Base-by-base conservation (phyloP, 1,284 basidiomycete genomes). In the Marasmius oreades region DNA sequence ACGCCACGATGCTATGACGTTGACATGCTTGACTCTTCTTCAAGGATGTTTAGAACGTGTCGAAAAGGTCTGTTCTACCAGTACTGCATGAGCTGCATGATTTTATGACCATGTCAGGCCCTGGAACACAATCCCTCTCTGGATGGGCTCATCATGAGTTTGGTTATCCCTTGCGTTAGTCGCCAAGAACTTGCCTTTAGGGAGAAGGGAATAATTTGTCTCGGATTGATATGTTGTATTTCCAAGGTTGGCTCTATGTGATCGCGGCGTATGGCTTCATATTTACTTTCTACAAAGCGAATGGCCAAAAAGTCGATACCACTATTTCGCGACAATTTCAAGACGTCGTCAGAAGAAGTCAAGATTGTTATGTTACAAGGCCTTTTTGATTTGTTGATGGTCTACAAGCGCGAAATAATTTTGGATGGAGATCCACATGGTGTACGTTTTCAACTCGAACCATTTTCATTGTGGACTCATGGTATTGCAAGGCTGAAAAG, bases 11-110 rank as follows among this genome's bases (percentile, higher is more conserved):
- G 70, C 77, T 3, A 81, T 91, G 24, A 91, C 95, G 64, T 61
- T 92, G 37, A 77, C 88, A 24, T 95, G 91, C 68, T 72, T 97
- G 36, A 74, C 80, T 2, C 80, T 99, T 33, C 93, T 92, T 58
- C 91, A 89, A 55, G 90, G 88, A 2, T 87, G 98, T 81, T 77
- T 98, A 6, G 93, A 97, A 74, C 82, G 94, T n/a, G 89, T 95
- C 31, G 89, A 93, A 61, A 82, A 87, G 37, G 92, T 94, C 60
- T 50, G 90, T 76, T 14, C 31, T 46, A 22, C 54, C 43, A 34
- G 14, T 44, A 22, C 16, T 24, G 50, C 24, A 24, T 53, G 31
- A 37, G n/a, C 14, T 8, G 4, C 10, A 28, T 33, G 1, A 11
- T 33, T 20, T 16, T 16, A 23, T 48, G 31, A 44, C 46, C 18